Evolutionary conservation across 2,329 filamentous ascomycete genomes (phyloP), one percentile per base, ranked within the genome.

Genomic region (Cryphonectria radicalis): DNA sequence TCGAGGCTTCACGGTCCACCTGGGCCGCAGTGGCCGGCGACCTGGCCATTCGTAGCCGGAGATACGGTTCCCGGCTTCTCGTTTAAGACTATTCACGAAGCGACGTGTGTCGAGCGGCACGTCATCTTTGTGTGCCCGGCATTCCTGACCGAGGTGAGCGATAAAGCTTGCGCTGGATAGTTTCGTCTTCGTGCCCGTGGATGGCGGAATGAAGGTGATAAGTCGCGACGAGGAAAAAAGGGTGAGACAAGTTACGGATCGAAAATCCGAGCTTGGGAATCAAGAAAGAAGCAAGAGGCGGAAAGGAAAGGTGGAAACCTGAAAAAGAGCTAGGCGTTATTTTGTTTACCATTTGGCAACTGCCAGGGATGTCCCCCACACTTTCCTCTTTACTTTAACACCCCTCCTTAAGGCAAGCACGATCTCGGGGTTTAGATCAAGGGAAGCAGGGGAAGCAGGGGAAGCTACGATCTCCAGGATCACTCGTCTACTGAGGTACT

Each of bases 101-200:
- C 60, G 63, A 53, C 68, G 62, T 57, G 64, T 67, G 72, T 59
- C 62, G 67, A 63, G 69, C 64, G 69, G 69, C 69, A 73, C 72
- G 69, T 71, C 69, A 68, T 68, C n/a, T 67, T 37, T 50, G 46
- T 50, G 32, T 50, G 66, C 14, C 66, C 72, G 72, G 72, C 72
- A 73, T 73, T 73, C 72, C 72, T 71, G 69, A 46, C 55, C 60
- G 69, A 53, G 63, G 68, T 57, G 13, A 63, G 68, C 70, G 64
- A 63, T 69, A 37, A 43, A 63, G 69, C 68, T 42, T 68, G 65
- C 50, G 10, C 17, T 11, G 40, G n/a, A 10, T 32, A 28, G 17
- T 46, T 53, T 14, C 28, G 13, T 25, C n/a, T 28, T 25, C 46
- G n/a, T 62, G 40, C 40, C 62, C 62, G 62, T 67, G 35, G 22